phyloP scores from a whole-genome alignment of 345 rosid genomes.

The Balakata baccata region DNA sequence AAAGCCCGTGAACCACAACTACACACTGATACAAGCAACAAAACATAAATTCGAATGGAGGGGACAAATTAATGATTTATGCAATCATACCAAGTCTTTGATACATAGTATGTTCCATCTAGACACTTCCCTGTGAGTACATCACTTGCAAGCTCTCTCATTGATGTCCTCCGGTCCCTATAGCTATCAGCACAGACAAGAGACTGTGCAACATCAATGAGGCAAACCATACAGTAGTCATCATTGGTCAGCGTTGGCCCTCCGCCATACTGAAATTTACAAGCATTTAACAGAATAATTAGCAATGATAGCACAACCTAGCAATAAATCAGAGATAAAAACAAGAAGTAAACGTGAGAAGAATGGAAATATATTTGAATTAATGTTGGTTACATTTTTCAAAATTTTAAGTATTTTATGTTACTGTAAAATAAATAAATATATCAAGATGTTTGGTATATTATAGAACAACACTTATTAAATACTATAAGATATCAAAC shows the following conservation, averaged over 20 bases:
- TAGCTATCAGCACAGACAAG: constrained; percentile 85
- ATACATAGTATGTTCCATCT: constrained; percentile 70
- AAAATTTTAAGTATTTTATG: too few species aligned
- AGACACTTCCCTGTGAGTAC: constrained; percentile 60
- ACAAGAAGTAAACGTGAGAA: background rate
- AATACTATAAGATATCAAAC: too few species aligned
- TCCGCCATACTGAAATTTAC: constrained; percentile 57
- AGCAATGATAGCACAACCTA: constrained; percentile 17
- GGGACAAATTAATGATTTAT: constrained; percentile 5
- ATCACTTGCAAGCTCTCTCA: constrained; percentile 65
- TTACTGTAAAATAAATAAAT: background rate
- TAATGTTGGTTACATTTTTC: too few species aligned
- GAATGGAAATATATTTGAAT: background rate
- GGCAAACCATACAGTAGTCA: constrained; percentile 79
- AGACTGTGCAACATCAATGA: constrained; percentile 61
- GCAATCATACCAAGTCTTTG: constrained; percentile 70
- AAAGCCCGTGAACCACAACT: constrained; percentile 5
- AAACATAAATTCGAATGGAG: constrained; percentile 5
- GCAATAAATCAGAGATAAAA: background rate
- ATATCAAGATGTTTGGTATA: too few species aligned
- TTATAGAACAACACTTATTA: background rate
- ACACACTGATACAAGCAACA: constrained; percentile 8
- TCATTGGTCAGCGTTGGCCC: constrained; percentile 67
- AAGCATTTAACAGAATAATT: constrained; percentile 16
- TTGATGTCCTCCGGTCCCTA: constrained; percentile 72